phyloP scores from a whole-genome alignment of 1,139 yeast genomes.

The Kodamaea fungicola region DNA sequence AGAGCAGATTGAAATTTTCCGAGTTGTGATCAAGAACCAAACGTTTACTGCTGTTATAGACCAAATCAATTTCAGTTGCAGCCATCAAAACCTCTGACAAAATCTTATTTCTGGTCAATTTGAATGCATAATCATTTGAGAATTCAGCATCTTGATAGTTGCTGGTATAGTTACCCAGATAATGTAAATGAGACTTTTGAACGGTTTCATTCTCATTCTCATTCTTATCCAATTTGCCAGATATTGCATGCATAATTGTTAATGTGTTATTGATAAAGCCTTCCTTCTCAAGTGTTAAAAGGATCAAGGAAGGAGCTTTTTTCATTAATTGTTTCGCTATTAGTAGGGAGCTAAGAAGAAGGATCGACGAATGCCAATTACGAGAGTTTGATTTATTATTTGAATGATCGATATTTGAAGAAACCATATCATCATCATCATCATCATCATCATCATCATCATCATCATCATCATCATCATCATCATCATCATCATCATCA shows the following conservation, averaged over 20 bases:
- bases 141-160: slow-evolving; percentile 34
- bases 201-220: background rate
- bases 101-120: slow-evolving; percentile 18
- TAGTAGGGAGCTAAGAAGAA: slow-evolving; percentile 54
- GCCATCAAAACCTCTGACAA: slow-evolving; percentile 17
- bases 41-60: slow-evolving; percentile 16
- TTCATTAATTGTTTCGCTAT: slow-evolving; percentile 45
- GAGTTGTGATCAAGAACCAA: slow-evolving; percentile 12
- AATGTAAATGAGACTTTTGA: background rate
- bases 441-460: slow-evolving; percentile 8
- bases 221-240: slow-evolving; percentile 3
- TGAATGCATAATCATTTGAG: slow-evolving; percentile 26
- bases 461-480: slow-evolving; percentile 5
- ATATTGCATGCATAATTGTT: slow-evolving; percentile 7
- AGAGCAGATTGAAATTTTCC: slow-evolving; percentile 17
- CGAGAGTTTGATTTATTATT: slow-evolving; percentile 4
- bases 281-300: slow-evolving; percentile 60
- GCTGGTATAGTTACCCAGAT: slow-evolving; percentile 14
- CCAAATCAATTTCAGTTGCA: slow-evolving; percentile 19
- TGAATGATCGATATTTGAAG: slow-evolving; percentile 9
- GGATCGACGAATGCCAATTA: slow-evolving; percentile 10
- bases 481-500: slow-evolving; percentile 11
- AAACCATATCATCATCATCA: slow-evolving; percentile 2
- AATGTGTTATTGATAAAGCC: slow-evolving; percentile 61
- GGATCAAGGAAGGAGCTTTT: slow-evolving; percentile 42